Evolutionary conservation across 2,329 filamentous ascomycete species (phyloP), one percentile per base, ranked within the genome.

Genomic region (Aspergillus intermedius): DNA sequence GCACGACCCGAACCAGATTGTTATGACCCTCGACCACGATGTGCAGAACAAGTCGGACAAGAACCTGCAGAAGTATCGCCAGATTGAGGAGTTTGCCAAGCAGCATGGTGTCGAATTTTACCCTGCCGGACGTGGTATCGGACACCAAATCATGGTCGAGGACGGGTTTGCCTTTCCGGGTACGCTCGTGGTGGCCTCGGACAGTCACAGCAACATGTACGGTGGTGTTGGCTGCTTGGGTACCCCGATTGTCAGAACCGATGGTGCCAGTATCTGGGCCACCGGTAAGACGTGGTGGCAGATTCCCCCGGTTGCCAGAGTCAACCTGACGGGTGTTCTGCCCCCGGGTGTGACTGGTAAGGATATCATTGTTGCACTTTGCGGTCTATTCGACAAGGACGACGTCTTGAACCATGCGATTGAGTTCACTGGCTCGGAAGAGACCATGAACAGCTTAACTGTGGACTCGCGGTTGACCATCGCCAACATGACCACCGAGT

Each of bases 351-450:
- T 95, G 1, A 89, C 86, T 0, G 91, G 90, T 25, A 97, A 98
- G 69, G 93, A 97, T 66, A 87, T 95, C 10, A 97, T 97, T 56
- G 80, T 96, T 22, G 88, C 89, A 0, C 77, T 97, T 1, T 94
- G 88, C 58, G 88, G 87, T 1, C 71, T 95, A 0, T 94, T 97
- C 74, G 87, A 87, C 69, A 82, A 86, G 47, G 86, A 89, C 57
- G 88, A 95, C 41, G 91, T 96, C 0, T 77, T 96, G 12, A 97
- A 97, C 71, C 89, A 95, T 63, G 83, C 83, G 4, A 84, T 97
- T 51, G 91, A 97, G 63, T 95, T 96, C 61, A 83, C 82, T 0
- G 91, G 91, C 10, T 83, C 84, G 0, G 82, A 88, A 54, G 77
- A 90, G 63, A 95, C 90, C 0, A 79, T 93, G 76, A 63, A 71